Evolutionary conservation across 1,284 basidiomycete genomes (phyloP), one percentile per base, ranked within the genome.

Genomic region (Cryptococcus hybrid): DNA sequence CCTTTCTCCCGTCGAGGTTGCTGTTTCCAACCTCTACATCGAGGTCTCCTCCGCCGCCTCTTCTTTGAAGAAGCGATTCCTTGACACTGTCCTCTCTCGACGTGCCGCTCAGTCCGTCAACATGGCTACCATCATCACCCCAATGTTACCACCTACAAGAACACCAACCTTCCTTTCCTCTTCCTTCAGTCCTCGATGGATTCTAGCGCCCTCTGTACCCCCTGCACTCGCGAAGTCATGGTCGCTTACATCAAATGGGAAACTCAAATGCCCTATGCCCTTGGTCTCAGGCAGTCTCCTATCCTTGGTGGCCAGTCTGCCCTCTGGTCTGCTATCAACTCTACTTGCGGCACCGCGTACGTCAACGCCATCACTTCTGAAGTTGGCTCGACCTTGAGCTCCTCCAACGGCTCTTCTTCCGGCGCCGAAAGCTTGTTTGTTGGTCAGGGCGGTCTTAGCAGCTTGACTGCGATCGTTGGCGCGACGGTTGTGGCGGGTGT

Each of bases 221-320:
- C 86, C 4, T 96, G 92, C 85, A 86, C 89, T 13, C 85, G 87
- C 71, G 83, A 83, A 64, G 79, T 92, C 73, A 71, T 95, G 64
- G 83, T 84, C 5, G 64, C 85, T 7, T 96, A 89, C 82, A 86
- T 90, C 76, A 77, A 79, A 60, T 93, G 84, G 77, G 88, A 92
- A 79, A 83, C 84, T 48, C 73, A 77, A 58, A 78, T 81, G 47
- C 86, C 87, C 1, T 94, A 92, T 75, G 88, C 82, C 3, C 83
- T 87, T 36, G 91, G 92, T 56, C 68, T 94, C 47, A 55, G 63
- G 59, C 81, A 82, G 65, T 88, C 86, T 68, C 74, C 80, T 38
- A 80, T 94, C 60, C 81, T 96, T 55, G 73, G 79, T 43, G 84
- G 83, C 57, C 90, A 94, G 78, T 57, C 77, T 15, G 71, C 67